Conservation (phyloP, 345 rosid genomes). For the Moricandia moricandioides region DNA sequence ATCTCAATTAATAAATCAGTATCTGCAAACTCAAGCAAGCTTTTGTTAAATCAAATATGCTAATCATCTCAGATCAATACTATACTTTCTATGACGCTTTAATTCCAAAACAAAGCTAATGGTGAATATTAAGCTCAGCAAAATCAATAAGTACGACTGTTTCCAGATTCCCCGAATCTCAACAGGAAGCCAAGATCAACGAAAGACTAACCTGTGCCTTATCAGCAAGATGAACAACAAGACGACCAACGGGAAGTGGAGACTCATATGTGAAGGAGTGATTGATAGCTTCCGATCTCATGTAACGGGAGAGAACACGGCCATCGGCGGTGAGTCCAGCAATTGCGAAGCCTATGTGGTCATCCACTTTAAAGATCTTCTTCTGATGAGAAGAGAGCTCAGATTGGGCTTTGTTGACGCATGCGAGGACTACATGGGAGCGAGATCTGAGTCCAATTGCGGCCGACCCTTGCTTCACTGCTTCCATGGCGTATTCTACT, state of each 20-base stretch:
- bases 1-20: too few species aligned
- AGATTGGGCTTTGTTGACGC: conserved; percentile 86
- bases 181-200: too few species aligned
- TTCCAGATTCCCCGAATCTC: too few species aligned
- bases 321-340: conserved; percentile 98
- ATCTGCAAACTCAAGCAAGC: too few species aligned
- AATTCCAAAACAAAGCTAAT: too few species aligned
- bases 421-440: conserved; percentile 84
- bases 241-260: conserved; percentile 92
- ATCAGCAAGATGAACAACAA: conserved; percentile 93
- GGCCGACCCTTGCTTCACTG: conserved; percentile 98
- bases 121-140: too few species aligned
- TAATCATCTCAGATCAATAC: too few species aligned
- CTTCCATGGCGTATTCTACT: conserved; percentile 99
- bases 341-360: conserved; percentile 94
- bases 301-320: conserved; percentile 88
- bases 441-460: conserved; percentile 99
- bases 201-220: conserved; percentile 76
- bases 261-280: conserved; percentile 83
- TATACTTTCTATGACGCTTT: too few species aligned
- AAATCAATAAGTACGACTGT: too few species aligned
- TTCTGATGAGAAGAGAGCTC: conserved; percentile 96
- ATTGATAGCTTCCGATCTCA: conserved; percentile 93
- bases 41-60: too few species aligned
- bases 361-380: conserved; percentile 97